Evolutionary conservation across 2,329 filamentous ascomycete genomes (phyloP), one percentile per base, ranked within the genome.

Genomic region (Fusarium guadeloupense): DNA sequence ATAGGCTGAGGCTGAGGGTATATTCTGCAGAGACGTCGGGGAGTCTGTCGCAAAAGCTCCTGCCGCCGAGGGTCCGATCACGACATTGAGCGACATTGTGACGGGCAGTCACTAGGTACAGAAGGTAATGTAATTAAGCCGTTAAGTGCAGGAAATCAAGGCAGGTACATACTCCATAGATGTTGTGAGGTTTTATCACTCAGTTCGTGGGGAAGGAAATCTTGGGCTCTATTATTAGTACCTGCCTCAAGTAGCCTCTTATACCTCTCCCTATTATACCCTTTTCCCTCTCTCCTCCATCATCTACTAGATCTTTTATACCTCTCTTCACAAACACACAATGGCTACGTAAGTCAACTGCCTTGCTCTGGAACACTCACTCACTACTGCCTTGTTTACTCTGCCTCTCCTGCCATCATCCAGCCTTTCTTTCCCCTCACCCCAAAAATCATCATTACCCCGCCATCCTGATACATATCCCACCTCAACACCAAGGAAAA

Each of bases 281-380:
- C 21, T 21, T 49, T 39, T 25, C 10, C 23, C 41, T 45, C 41
- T 46, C 35, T 51, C 41, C 20, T 42, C 44, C 50, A 45, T 41
- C 45, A 30, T 48, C 38, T 38, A n/a, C n/a, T n/a, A n/a, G n/a
- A 26, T 45, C 23, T 40, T 44, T 21, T 37, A 40, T 30, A 37
- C 25, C 39, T n/a, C 20, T 46, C 7, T 30, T 46, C 34, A 33
- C 9, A 58, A 23, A 37, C 16, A 54, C 67, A 70, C 57, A 66
- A 75, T 75, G 73, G 69, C 73, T 64, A 75, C 73, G 73, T 75
- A 57, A 69, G 73, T 73, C n/a, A 25, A 31, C 39, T 25, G 28
- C 28, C 26, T 17, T 26, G 13, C 9, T 25, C 28, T 13, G 17
- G 23, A 25, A 25, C 4, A 8, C 28, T 16, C 20, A 37, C 38